Conservation (phyloP, 2,329 filamentous ascomycete genomes). For the Sporothrix inflata region DNA sequence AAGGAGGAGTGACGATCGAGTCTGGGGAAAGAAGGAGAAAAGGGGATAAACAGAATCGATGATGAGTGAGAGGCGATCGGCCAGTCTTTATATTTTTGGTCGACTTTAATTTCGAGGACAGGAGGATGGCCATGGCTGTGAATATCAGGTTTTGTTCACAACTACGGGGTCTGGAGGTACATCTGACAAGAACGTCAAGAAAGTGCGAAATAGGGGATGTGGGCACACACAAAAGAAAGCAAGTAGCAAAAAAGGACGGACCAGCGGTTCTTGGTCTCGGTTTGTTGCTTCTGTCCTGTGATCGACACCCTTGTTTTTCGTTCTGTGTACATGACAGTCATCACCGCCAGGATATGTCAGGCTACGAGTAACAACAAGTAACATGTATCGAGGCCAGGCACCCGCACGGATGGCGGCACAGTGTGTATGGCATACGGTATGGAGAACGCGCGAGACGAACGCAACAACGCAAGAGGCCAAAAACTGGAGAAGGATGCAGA, state of each 20-base stretch:
- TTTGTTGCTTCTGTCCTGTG: neutral
- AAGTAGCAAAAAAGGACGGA: neutral
- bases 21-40: constrained; percentile 9
- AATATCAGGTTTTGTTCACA: constrained; percentile 4
- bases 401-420: neutral
- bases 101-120: neutral
- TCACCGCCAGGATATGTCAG: neutral
- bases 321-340: neutral
- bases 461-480: neutral
- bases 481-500: constrained; percentile 17
- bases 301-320: neutral
- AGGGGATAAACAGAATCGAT: neutral
- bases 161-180: constrained; percentile 9
- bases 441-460: neutral
- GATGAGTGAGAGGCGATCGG: constrained; percentile 1
- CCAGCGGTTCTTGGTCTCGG: neutral
- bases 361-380: neutral
- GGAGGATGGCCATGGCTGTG: neutral
- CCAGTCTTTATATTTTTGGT: constrained; percentile 14
- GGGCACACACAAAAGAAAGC: neutral
- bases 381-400: neutral
- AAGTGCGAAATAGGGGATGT: neutral
- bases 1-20: neutral
- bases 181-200: neutral
- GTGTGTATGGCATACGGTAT: constrained; percentile 13